phyloP scores from a whole-genome alignment of 176 grass and related monocot species.

The Thalia dealbata region DNA sequence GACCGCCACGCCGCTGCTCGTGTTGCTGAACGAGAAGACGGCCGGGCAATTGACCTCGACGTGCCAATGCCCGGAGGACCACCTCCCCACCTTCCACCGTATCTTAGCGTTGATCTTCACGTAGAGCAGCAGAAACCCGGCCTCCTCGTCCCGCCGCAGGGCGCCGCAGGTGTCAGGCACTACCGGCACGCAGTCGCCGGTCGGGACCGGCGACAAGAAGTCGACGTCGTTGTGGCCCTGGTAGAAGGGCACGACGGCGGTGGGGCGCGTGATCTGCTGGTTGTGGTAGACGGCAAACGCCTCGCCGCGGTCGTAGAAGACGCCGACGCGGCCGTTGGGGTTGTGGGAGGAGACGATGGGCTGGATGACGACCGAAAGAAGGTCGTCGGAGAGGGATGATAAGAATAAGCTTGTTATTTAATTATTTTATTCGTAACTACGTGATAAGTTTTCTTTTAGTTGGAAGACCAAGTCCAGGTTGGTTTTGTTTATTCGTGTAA shows the following conservation, averaged over 20 bases:
- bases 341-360: constrained; percentile 62
- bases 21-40: constrained; percentile 30
- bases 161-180: constrained; percentile 37
- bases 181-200: constrained; percentile 39
- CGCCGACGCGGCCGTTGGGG: constrained; percentile 62
- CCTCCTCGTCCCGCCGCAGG: constrained; percentile 53
- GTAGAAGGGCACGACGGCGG: constrained; percentile 51
- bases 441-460: too few species aligned
- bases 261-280: constrained; percentile 44
- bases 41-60: constrained; percentile 77
- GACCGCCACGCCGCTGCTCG: neutral
- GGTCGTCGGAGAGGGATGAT: constrained; percentile 30
- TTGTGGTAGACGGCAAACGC: constrained; percentile 53
- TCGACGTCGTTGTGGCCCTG: constrained; percentile 67
- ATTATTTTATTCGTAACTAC: too few species aligned
- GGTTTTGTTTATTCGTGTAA: too few species aligned
- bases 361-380: constrained; percentile 39
- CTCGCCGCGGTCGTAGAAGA: constrained; percentile 61
- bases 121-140: constrained; percentile 58
- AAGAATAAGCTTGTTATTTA: too few species aligned
- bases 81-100: constrained; percentile 83
- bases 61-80: constrained; percentile 58
- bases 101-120: constrained; percentile 49
- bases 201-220: constrained; percentile 72
- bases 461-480: too few species aligned